Percentiles rank a stretch among this genome's conserved stretches.
Evolutionary conservation across 352 stramenopile species (phyloP).

Genomic region (Phytophthora pistaciae): DNA sequence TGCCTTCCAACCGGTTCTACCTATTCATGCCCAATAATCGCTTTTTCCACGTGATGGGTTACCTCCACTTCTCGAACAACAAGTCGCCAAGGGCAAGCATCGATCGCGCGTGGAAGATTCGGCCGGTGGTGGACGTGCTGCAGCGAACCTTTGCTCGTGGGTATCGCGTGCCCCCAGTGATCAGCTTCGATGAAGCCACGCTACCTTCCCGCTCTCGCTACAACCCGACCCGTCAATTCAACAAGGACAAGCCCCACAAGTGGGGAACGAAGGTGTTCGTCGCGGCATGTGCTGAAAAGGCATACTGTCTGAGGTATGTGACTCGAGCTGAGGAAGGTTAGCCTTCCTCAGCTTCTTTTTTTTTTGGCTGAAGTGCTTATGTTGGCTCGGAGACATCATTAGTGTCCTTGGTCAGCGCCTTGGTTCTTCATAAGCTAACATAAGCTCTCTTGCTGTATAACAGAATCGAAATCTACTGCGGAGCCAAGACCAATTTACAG

Average conservation of each 20-base stretch:
- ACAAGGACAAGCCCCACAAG: background rate
- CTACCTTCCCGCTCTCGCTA: too few species aligned
- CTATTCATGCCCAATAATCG: slow-evolving; percentile 1
- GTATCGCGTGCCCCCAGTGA: too few species aligned
- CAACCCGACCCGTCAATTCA: too few species aligned
- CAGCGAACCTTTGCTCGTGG: too few species aligned
- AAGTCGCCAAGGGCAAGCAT: too few species aligned
- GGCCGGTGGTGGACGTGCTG: too few species aligned
- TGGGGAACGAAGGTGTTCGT: background rate
- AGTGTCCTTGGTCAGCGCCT: background rate
- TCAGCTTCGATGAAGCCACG: too few species aligned
- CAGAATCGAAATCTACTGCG: background rate
- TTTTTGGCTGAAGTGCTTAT: background rate
- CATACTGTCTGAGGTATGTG: background rate
- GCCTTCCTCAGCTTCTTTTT: background rate
- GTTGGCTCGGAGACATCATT: background rate
- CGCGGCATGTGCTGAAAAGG: background rate
- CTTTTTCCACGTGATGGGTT: slow-evolving; percentile 17
- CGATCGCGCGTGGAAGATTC: too few species aligned
- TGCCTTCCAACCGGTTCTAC: slow-evolving; percentile 2
- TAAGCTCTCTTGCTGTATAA: background rate
- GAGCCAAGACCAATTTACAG: background rate
- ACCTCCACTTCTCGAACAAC: too few species aligned
- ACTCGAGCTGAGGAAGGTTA: background rate
- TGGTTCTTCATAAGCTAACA: background rate